These are phyloP conservation scores for Penicillium sp. DNA, from an alignment of 2,329 filamentous ascomycete species.

Conservation along the genomic window DNA sequence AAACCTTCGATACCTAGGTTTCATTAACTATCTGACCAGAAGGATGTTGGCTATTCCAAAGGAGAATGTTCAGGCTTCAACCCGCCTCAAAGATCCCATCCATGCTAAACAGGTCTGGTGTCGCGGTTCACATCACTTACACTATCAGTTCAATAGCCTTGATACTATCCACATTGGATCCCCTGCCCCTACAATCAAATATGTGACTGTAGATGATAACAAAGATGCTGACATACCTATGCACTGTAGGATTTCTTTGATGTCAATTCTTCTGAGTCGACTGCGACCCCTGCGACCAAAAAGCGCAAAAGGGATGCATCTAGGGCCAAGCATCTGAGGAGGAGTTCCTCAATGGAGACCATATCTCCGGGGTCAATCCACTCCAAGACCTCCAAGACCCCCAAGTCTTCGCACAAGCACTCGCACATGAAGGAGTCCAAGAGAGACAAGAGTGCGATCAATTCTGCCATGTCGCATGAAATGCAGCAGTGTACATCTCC, in stretches of 20 bases:
- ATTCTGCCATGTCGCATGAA: not conserved
- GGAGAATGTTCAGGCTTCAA: not conserved
- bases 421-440: not conserved
- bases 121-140: not conserved
- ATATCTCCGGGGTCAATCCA: not conserved
- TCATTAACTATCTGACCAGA: not conserved
- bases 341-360: not conserved
- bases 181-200: not conserved
- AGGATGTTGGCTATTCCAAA: not conserved
- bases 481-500: not conserved
- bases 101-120: not conserved
- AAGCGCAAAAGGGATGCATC: not conserved
- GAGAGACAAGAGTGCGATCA: not conserved
- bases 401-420: not conserved
- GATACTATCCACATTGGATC: not conserved
- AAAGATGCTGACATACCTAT: not conserved
- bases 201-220: not conserved
- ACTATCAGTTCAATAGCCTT: not conserved
- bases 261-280: not conserved
- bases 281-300: not conserved
- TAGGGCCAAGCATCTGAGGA: not conserved
- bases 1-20: too few species aligned
- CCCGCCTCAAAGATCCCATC: too few species aligned
- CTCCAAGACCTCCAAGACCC: not conserved
- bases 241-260: not conserved